Conservation (phyloP, 73 alveolate genomes). For the Stentor coeruleus region DNA sequence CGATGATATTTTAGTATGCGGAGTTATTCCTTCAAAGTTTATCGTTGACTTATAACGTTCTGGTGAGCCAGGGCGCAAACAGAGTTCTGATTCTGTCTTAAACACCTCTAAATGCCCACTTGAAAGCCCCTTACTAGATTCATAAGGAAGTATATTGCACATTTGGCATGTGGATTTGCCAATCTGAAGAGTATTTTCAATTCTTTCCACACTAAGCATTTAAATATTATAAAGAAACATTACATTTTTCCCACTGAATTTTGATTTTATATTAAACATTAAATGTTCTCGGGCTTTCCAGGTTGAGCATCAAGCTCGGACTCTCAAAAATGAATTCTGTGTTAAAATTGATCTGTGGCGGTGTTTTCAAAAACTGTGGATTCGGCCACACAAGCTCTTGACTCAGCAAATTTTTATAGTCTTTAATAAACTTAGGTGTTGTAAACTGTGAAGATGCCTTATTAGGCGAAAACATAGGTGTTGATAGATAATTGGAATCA, state of each 20-base stretch:
- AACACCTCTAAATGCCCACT: background rate
- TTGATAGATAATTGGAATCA: background rate
- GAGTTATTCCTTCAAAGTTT: background rate
- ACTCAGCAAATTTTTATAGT: background rate
- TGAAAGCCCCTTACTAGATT: background rate
- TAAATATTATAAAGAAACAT: no score
- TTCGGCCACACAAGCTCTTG: background rate
- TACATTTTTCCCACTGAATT: no score
- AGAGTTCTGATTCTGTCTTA: background rate
- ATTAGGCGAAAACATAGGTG: conserved; percentile 1
- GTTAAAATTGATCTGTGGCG: background rate
- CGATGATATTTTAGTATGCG: background rate
- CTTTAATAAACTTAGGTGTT: background rate
- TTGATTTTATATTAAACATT: background rate
- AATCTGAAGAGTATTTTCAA: background rate
- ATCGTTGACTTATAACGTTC: background rate
- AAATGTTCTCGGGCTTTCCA: background rate
- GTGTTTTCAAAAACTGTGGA: background rate
- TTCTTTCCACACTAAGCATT: background rate
- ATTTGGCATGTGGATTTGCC: background rate
- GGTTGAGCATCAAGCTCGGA: conserved; percentile 22
- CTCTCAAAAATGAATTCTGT: background rate
- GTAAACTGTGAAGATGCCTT: background rate
- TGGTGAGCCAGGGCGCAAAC: background rate
- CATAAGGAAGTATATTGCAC: background rate